These are phyloP conservation scores for Phytophthora fragariaefolia DNA, from an alignment of 352 stramenopile genomes.

Conservation along the genomic window DNA sequence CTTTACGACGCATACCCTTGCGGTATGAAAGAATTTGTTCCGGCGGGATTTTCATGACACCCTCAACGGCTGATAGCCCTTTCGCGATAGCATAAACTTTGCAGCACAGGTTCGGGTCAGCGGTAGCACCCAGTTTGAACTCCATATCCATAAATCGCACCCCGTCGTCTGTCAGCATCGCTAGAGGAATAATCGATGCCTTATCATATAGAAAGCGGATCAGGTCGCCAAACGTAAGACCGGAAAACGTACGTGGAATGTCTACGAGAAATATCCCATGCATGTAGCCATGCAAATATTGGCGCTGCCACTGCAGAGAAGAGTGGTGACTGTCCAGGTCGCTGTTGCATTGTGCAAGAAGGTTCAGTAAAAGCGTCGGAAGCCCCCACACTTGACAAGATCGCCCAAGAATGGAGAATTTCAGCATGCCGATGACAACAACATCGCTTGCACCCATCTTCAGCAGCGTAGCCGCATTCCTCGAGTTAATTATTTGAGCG, in stretches of 20 bases:
- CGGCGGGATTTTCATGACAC: constrained; percentile 63
- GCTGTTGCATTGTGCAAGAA: constrained; percentile 61
- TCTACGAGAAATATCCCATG: constrained; percentile 80
- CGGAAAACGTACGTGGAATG: constrained; percentile 80
- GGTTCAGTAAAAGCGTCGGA: constrained; percentile 70
- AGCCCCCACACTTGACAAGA: constrained; percentile 74
- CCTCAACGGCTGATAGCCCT: constrained; percentile 56
- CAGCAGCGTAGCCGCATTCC: constrained; percentile 67
- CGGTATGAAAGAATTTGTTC: constrained; percentile 82
- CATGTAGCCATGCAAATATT: constrained; percentile 75
- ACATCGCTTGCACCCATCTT: constrained; percentile 83
- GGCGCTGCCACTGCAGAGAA: constrained; percentile 65
- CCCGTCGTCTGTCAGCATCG: constrained; percentile 68
- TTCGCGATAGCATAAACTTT: constrained; percentile 83
- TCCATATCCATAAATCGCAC: constrained; percentile 79
- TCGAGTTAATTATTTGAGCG: constrained; percentile 74
- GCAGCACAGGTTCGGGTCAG: constrained; percentile 80
- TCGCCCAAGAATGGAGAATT: constrained; percentile 72
- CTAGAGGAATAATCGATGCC: constrained; percentile 63
- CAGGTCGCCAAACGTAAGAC: constrained; percentile 80
- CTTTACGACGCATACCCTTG: constrained; percentile 72
- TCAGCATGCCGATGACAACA: constrained; percentile 70
- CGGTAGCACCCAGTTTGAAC: constrained; percentile 77
- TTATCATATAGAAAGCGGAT: constrained; percentile 86
- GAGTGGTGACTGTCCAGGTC: constrained; percentile 64